These are phyloP conservation scores for Fusarium verrucosum DNA, from an alignment of 2,329 filamentous ascomycete species.

Conservation along the genomic window DNA sequence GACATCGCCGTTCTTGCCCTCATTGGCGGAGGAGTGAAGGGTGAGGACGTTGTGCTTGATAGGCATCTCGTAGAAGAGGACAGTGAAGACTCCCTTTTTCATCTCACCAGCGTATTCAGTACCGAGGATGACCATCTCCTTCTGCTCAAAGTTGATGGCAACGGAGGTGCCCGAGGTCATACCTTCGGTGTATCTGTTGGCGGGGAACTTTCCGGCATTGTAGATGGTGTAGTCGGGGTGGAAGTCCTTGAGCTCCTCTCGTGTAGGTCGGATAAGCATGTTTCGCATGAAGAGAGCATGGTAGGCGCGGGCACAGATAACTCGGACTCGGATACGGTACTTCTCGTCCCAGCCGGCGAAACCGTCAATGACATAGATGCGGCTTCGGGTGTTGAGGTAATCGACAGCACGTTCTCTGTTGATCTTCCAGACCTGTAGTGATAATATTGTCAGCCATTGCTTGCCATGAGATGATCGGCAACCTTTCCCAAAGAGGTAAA, in stretches of 20 bases:
- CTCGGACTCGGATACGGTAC: constrained; percentile 96
- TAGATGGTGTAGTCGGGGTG: constrained; percentile 99
- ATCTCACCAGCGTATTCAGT: constrained; percentile 90
- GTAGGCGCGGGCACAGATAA: constrained; percentile 98
- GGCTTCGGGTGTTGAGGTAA: constrained; percentile 98
- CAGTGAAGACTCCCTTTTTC: constrained; percentile 98
- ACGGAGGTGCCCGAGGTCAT: constrained; percentile 99
- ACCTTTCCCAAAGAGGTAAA: constrained; percentile 21
- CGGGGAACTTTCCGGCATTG: constrained; percentile 98
- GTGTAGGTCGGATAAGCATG: constrained; percentile 96
- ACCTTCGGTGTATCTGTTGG: constrained; percentile 96
- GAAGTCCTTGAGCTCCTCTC: constrained; percentile 95
- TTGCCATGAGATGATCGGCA: constrained; percentile 20
- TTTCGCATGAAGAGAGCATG: constrained; percentile 99
- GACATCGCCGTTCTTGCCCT: constrained; percentile 93
- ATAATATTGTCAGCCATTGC: constrained; percentile 42
- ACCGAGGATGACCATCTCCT: constrained; percentile 99
- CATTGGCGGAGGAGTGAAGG: constrained; percentile 97
- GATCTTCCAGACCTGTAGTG: constrained; percentile 91
- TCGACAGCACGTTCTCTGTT: constrained; percentile 98
- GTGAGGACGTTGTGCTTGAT: constrained; percentile 99
- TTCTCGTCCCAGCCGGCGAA: constrained; percentile 98
- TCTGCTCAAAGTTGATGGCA: constrained; percentile 98
- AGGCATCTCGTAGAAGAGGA: constrained; percentile 99
- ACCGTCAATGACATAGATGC: constrained; percentile 98